Conservation (phyloP, 495 filamentous ascomycete species). For the Podospora pseudocomata region DNA sequence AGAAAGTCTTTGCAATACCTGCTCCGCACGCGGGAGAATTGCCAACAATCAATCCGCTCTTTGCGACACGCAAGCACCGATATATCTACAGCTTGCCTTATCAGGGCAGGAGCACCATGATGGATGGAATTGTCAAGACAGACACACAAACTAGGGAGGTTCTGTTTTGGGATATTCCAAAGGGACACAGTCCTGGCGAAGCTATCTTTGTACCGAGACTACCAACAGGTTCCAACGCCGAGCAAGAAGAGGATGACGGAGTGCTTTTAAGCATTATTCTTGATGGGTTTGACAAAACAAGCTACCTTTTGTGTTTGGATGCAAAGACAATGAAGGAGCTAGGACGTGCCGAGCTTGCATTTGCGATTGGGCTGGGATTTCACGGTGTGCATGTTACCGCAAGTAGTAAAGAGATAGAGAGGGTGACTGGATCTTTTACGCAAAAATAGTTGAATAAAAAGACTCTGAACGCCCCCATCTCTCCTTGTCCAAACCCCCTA, state of each 20-base stretch:
- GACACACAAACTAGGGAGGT: slow-evolving; percentile 53
- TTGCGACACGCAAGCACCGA: slow-evolving; percentile 51
- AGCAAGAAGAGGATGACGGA: slow-evolving; percentile 62
- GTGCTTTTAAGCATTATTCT: slow-evolving; percentile 69
- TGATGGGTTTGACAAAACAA: slow-evolving; percentile 57
- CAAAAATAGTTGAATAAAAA: too few relatives aligned
- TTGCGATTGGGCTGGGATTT: slow-evolving; percentile 64
- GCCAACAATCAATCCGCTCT: slow-evolving; percentile 63
- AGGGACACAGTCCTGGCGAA: slow-evolving; percentile 69
- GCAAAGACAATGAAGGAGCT: slow-evolving; percentile 62
- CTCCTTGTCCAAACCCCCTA: too few relatives aligned
- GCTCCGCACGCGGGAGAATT: slow-evolving; percentile 53
- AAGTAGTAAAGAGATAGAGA: background rate
- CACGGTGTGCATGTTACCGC: slow-evolving; percentile 56
- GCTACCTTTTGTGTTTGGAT: slow-evolving; percentile 68
- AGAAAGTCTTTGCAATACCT: slow-evolving; percentile 22
- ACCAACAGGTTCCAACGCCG: slow-evolving; percentile 15
- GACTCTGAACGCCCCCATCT: too few relatives aligned
- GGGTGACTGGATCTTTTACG: too few relatives aligned
- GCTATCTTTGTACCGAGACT: slow-evolving; percentile 65
- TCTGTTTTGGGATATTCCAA: slow-evolving; percentile 49
- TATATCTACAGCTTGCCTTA: slow-evolving; percentile 62
- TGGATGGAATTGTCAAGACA: slow-evolving; percentile 67
- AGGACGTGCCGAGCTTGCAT: slow-evolving; percentile 61
- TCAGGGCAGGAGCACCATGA: slow-evolving; percentile 56